These are phyloP conservation scores for Mediolabrus comicus DNA, from an alignment of 108 stramenopile species.

Conservation along the genomic window DNA sequence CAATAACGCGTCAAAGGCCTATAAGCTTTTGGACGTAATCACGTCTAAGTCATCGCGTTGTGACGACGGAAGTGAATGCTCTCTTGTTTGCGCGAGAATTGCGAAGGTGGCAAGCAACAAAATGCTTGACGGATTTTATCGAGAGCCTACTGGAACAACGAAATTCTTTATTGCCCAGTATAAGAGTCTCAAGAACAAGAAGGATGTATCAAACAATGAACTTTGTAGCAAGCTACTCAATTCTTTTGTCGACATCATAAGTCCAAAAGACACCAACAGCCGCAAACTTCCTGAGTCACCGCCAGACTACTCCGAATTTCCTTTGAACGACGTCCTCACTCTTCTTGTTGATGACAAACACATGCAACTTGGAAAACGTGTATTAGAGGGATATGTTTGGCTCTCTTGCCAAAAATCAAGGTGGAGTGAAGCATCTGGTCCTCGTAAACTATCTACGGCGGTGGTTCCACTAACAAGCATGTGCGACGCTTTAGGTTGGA, in stretches of 20 bases:
- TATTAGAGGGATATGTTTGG: not conserved
- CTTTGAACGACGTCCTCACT: not conserved
- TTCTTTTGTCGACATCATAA: not conserved
- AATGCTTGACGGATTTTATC: not conserved
- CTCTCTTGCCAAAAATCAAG: not conserved
- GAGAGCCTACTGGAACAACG: not conserved
- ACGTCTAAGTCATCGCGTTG: not conserved
- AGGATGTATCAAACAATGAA: not conserved
- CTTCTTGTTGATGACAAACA: not conserved
- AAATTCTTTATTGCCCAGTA: not conserved
- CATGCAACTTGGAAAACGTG: not conserved
- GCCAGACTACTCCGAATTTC: not conserved
- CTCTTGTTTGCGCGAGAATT: not conserved
- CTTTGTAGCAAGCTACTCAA: not conserved
- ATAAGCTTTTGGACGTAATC: not conserved
- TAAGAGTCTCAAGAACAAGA: not conserved
- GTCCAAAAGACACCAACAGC: not conserved
- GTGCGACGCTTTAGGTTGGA: slow-evolving; percentile 5
- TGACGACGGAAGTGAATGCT: not conserved
- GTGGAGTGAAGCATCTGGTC: not conserved
- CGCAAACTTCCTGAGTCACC: not conserved
- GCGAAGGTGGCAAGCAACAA: not conserved
- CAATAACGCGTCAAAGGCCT: not conserved
- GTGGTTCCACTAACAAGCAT: not conserved
- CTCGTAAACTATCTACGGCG: not conserved